Evolutionary conservation across 2,329 filamentous ascomycete genomes (phyloP).

Genomic region (Colletotrichum sojae): DNA sequence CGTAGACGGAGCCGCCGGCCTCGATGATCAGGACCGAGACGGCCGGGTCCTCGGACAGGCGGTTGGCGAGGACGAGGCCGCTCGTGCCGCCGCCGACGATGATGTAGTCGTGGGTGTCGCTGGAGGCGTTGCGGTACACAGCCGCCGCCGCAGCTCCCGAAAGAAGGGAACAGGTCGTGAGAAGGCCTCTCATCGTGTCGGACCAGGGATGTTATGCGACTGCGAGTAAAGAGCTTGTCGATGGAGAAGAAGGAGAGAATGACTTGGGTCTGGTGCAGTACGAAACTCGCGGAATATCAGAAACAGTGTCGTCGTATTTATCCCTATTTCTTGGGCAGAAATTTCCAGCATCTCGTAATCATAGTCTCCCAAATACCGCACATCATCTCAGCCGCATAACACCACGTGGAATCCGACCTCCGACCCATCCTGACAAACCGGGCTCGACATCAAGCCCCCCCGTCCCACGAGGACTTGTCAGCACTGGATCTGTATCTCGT

Average conservation of each 20-base stretch:
- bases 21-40: conserved; percentile 54
- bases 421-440: background rate
- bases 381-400: background rate
- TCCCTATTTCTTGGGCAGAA: background rate
- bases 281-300: too few relatives aligned
- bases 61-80: conserved; percentile 55
- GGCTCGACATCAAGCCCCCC: too few relatives aligned
- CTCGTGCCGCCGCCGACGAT: conserved; percentile 55
- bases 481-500: background rate
- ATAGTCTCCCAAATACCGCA: background rate
- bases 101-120: conserved; percentile 51
- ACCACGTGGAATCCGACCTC: background rate
- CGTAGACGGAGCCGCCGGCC: conserved; percentile 52
- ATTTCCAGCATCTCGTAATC: background rate
- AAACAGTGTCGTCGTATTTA: background rate
- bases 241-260: background rate
- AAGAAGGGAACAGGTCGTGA: conserved; percentile 11
- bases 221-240: background rate
- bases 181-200: conserved; percentile 3
- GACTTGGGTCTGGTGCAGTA: too few relatives aligned
- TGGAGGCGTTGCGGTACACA: conserved; percentile 7
- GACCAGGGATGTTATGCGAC: too few relatives aligned
- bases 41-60: conserved; percentile 51
- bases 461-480: background rate
- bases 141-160: conserved; percentile 18